Conservation (phyloP, 2,329 filamentous ascomycete species). For the Penicillium frequentans region DNA sequence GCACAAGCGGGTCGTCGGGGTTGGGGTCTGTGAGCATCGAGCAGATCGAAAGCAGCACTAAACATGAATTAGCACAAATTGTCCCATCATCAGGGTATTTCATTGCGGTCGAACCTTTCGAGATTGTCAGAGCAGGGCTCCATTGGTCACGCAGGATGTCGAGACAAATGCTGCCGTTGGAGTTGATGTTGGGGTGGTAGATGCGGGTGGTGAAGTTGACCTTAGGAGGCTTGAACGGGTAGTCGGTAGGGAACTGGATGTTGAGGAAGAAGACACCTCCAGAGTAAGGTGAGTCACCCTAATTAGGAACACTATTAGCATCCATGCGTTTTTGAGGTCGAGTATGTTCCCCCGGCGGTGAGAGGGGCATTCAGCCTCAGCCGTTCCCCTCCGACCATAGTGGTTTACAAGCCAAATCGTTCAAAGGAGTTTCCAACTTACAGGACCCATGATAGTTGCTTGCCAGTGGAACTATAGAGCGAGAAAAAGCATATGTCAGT, state of each 20-base stretch:
- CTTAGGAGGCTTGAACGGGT: constrained; percentile 99
- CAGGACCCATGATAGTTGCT: constrained; percentile 99
- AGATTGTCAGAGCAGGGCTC: constrained; percentile 97
- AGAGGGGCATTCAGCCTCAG: neutral
- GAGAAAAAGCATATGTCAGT: constrained; percentile 29
- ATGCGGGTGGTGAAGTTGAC: constrained; percentile 99
- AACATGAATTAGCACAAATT: constrained; percentile 6
- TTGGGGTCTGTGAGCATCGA: constrained; percentile 99
- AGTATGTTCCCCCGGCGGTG: neutral
- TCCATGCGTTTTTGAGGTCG: neutral
- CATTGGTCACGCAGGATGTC: constrained; percentile 99
- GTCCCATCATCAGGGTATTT: neutral
- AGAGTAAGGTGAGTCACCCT: constrained; percentile 96
- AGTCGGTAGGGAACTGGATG: constrained; percentile 99
- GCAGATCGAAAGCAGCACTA: constrained; percentile 97
- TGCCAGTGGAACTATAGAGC: constrained; percentile 94
- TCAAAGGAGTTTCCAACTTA: constrained; percentile 57
- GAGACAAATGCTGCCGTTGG: constrained; percentile 97
- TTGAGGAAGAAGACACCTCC: constrained; percentile 98
- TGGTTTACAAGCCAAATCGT: neutral
- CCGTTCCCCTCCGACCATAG: constrained; percentile 1
- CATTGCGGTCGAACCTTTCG: constrained; percentile 68
- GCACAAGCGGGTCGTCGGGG: constrained; percentile 96
- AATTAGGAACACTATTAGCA: constrained; percentile 34
- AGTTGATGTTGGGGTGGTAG: constrained; percentile 99